These are phyloP conservation scores for Volvox carteri DNA, from an alignment of 163 green algal genomes.

Conservation along the genomic window DNA sequence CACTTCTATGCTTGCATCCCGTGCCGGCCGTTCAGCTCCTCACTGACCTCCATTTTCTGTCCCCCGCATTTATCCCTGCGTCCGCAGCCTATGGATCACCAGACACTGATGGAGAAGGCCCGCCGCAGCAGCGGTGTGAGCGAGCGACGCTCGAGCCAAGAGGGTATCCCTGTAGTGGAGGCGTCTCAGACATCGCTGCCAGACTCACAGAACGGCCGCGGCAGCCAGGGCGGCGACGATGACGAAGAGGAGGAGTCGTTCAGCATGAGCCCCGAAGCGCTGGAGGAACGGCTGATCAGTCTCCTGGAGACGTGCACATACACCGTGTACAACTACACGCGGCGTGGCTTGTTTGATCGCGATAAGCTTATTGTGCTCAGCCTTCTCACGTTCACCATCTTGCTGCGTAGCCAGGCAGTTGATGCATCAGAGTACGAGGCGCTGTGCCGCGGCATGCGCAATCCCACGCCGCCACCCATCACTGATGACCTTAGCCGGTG, in stretches of 20 bases:
- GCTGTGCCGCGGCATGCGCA: slow-evolving; percentile 81
- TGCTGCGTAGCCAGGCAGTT: slow-evolving; percentile 78
- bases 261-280: slow-evolving; percentile 74
- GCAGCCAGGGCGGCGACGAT: slow-evolving; percentile 50
- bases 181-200: slow-evolving; percentile 46
- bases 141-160: slow-evolving; percentile 34
- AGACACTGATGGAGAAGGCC: slow-evolving; percentile 64
- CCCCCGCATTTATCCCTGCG: too few species aligned
- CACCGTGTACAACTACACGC: slow-evolving; percentile 91
- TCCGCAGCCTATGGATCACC: slow-evolving; percentile 44
- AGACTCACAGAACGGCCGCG: slow-evolving; percentile 43
- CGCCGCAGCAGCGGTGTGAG: slow-evolving; percentile 56
- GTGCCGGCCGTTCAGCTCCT: too few species aligned
- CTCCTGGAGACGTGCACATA: slow-evolving; percentile 89
- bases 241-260: slow-evolving; percentile 72
- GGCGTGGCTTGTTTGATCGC: slow-evolving; percentile 89
- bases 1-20: too few species aligned
- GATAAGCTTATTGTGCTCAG: slow-evolving; percentile 91
- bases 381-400: slow-evolving; percentile 88
- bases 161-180: slow-evolving; percentile 35
- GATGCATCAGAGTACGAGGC: slow-evolving; percentile 83
- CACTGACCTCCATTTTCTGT: too few species aligned
- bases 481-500: slow-evolving; percentile 84
- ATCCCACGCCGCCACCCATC: slow-evolving; percentile 79
- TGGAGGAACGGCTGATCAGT: slow-evolving; percentile 78